Evolutionary conservation across 495 filamentous ascomycete species (phyloP), one percentile per base, ranked within the genome.

Genomic region (Penicillium lividum): DNA sequence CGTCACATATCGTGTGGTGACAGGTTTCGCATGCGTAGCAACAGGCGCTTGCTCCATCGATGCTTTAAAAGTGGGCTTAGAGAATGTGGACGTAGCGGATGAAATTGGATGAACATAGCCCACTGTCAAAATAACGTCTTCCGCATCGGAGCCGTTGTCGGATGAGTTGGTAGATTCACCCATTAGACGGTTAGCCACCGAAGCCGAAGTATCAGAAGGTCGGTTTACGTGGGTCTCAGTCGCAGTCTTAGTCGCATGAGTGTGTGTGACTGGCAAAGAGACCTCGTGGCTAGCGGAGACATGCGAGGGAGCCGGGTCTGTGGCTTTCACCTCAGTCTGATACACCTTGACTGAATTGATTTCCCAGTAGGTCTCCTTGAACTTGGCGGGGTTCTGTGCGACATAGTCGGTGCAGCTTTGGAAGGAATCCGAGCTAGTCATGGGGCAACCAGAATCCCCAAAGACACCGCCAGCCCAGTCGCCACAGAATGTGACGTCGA

Each of bases 401-500:
- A 93, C 89, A 62, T 82, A 90, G 13, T 79, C 80, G 53, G 81
- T 67, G 65, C 89, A 92, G 36, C 79, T 84, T 8, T 70, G 30
- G 5, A 72, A 73, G n/a, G 74, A 63, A 54, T 71, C 72, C 1
- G 66, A 53, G 56, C 71, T 64, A 46, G 72, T 71, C 59, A 73
- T 54, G 0, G 76, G 73, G 62, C 77, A 80, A 4, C 69, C 68
- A 11, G 73, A 76, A 16, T 66, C 45, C 11, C 67, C 69, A 38
- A 67, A 80, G 0, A 84, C 82, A 47, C 81, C 76, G 34, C 90
- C 93, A 16, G 92, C 92, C 90, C 90, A 97, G 59, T 91, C 86
- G 38, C 93, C 93, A 71, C 93, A 97, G 74, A 97, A 92, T 1
- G 86, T 89, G 0, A 85, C 89, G 72, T 98, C 84, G 67, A 96